Evolutionary conservation across 2,329 filamentous ascomycete genomes (phyloP), one percentile per base, ranked within the genome.

Genomic region (Metarhizium album): DNA sequence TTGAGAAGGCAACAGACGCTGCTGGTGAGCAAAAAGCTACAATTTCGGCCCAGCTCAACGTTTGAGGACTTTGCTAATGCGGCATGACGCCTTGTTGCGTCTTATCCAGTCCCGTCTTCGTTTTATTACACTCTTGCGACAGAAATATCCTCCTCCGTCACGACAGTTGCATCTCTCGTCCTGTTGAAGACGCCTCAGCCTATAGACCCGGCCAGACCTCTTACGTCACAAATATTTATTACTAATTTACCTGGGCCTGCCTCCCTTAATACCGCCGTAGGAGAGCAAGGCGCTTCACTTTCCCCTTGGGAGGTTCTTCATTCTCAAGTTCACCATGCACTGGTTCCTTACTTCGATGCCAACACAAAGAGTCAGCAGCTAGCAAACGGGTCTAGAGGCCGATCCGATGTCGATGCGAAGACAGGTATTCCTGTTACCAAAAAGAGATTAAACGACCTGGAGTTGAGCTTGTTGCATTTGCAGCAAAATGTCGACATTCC

Each of bases 401-500:
- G 89, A 61, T 80, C 86, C 20, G 90, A 97, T 62, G 83, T 87
- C 47, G 93, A 97, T 63, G 83, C 87, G 43, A 94, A 95, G 72
- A 95, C 89, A 18, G 93, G 93, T 53, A 90, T 98, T 55, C 90
- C 93, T 16, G 89, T 91, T n/a, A 91, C 93, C 20, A 95, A 95
- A 75, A 95, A 95, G 79, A 88, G 90, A 63, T 84, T 97, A 67
- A 93, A 91, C 47, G 94, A 99, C 67, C 72, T 99, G 58, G 90
- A 95, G 67, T 76, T 95, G 59, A 93, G 86, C 58, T 73, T 99
- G 61, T 78, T 90, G 52, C 91, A 98, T 63, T 75, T 98, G 50
- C 90, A 96, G 69, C 90, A 98, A 68, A 97, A 98, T 68, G 90
- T 95, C 51, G 94, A 98, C 68, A 97, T 99, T 49, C 93, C 93